Conservation (phyloP, 306 rosid species). For the Lotus japonicus region DNA sequence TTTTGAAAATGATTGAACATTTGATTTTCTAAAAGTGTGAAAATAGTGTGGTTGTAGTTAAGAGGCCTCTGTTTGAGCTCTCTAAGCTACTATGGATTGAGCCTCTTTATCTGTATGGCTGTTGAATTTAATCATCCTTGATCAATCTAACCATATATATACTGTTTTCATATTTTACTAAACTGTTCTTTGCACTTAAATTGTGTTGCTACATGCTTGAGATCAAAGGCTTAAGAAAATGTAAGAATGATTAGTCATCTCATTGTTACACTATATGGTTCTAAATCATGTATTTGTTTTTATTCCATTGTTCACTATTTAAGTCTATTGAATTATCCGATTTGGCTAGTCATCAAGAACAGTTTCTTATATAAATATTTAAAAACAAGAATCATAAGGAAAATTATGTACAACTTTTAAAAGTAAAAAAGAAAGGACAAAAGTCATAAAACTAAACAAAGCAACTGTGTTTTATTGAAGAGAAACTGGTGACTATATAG, state of each 20-base stretch:
- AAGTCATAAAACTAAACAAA: too few relatives aligned
- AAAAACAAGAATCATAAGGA: too few relatives aligned
- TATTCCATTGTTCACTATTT: background rate
- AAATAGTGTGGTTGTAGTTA: background rate
- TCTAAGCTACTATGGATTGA: background rate
- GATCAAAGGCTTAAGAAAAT: conserved; percentile 5
- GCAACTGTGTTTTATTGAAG: too few relatives aligned
- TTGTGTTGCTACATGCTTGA: background rate
- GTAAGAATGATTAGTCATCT: background rate
- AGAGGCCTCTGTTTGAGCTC: background rate
- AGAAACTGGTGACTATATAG: too few relatives aligned
- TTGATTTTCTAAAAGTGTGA: background rate
- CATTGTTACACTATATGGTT: conserved; percentile 14
- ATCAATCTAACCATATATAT: background rate
- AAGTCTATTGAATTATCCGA: background rate
- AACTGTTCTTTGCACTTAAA: background rate
- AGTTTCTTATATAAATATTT: too few relatives aligned
- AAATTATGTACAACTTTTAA: too few relatives aligned
- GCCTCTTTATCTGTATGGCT: background rate
- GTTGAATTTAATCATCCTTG: background rate
- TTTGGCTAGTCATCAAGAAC: too few relatives aligned
- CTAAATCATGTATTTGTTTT: conserved; percentile 8
- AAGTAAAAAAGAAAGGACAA: too few relatives aligned
- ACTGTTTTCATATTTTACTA: background rate
- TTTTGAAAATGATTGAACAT: background rate